Base-by-base conservation (phyloP, 2,329 filamentous ascomycete species). In the Verticillium dahliae region DNA sequence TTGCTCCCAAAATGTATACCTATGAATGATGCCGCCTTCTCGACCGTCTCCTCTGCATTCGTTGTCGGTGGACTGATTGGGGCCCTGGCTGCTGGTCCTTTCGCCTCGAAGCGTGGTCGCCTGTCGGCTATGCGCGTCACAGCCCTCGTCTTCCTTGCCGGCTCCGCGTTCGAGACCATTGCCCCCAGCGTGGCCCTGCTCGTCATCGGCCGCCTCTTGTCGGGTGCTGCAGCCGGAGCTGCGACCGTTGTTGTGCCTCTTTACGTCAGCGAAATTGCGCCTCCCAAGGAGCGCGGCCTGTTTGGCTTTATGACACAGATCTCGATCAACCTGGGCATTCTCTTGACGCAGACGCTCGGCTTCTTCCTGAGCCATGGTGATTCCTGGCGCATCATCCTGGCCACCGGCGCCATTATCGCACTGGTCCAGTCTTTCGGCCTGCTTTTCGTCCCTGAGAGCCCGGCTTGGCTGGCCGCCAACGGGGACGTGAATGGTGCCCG, bases 221-320 rank as follows among this genome's bases (percentile, higher is more conserved):
- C 90, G 9, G 95, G 95, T 11, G 72, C 96, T 1, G 93, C 91
- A 6, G 92, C 92, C 6, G 95, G 95, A 27, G 91, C 92, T 2
- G 86, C 92, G 1, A 94, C 95, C 2, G 95, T 99, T 22, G 91
- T 97, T 39, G 92, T 96, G 2, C 95, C 95, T 0, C 85, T 99
- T 22, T 99, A 96, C 78, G 92, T 99, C 67, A 93, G 92, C 56
- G 95, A 99, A 75, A 85, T 97, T 33, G 89, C 93, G 0, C 95
- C 94, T 4, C 86, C 86, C 0, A 78, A 81, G 15, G 84, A 89
- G 66, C 85, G 88, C 60, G 93, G 92, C 5, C 86, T 96, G 65
- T 98, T 97, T 70, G 86, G 86, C 13, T 82, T 85, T 61, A 89
- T 96, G 75, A 98, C 95, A 0, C 94, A 99, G 73, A 88, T 98